Conservation (phyloP, 2,329 filamentous ascomycete species). For the Canariomyces notabilis region DNA sequence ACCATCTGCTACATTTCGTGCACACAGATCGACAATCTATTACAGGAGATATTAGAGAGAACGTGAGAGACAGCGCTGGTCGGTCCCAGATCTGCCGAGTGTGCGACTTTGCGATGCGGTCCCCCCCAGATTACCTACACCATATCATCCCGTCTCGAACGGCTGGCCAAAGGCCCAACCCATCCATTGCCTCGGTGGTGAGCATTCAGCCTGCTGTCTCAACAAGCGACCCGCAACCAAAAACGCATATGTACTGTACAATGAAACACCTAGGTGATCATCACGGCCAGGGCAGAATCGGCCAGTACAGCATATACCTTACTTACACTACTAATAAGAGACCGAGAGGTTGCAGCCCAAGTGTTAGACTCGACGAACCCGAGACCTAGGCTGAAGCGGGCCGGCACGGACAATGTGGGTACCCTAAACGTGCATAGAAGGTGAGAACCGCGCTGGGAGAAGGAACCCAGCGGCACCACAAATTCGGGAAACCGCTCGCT, state of each 20-base stretch:
- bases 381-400: conserved; percentile 12
- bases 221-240: conserved; percentile 4
- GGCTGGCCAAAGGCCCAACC: conserved; percentile 2
- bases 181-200: neutral
- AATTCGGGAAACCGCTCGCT: neutral
- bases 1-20: too few relatives aligned
- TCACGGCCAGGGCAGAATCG: too few relatives aligned
- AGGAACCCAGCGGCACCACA: neutral
- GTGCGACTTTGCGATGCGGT: too few relatives aligned
- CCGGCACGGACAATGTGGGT: conserved; percentile 7
- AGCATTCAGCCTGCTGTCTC: conserved; percentile 7
- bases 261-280: too few relatives aligned
- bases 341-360: neutral
- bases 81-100: neutral
- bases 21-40: neutral
- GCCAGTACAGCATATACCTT: too few relatives aligned
- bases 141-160: neutral
- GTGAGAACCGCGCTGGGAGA: neutral
- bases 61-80: neutral
- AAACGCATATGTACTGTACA: neutral
- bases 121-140: too few relatives aligned
- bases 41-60: too few relatives aligned
- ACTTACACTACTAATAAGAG: too few relatives aligned
- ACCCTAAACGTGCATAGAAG: conserved; percentile 1
- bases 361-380: conserved; percentile 1